Conservation (phyloP, 163 green algal genomes). For the Volvox carteri region DNA sequence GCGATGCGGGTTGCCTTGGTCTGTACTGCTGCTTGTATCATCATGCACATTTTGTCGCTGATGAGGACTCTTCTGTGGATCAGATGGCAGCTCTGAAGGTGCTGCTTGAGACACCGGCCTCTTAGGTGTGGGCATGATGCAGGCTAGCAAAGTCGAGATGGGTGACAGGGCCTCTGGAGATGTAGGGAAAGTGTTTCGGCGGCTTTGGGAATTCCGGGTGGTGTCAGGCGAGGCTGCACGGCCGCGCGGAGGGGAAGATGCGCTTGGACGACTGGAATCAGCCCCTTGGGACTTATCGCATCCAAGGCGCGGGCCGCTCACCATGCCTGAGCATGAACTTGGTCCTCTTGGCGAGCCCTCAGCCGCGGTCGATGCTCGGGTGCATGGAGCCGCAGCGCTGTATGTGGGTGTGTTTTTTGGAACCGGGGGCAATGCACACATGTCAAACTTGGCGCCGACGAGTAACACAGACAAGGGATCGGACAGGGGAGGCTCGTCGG, state of each 20-base stretch:
- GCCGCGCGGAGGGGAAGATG: background rate
- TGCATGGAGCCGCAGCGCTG: too few species aligned
- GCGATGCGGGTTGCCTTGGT: background rate
- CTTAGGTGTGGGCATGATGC: background rate
- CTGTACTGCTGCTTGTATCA: background rate
- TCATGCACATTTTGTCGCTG: background rate
- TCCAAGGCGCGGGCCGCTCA: too few species aligned
- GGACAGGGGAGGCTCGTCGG: too few species aligned
- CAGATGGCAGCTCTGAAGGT: background rate
- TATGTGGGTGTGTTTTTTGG: too few species aligned
- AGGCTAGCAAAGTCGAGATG: slow-evolving; percentile 39
- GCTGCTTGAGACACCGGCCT: background rate
- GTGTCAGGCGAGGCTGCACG: background rate
- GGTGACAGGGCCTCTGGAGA: slow-evolving; percentile 26
- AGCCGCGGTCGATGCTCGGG: too few species aligned
- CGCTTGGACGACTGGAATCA: too few species aligned
- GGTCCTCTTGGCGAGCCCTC: too few species aligned
- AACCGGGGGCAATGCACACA: too few species aligned
- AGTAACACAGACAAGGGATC: too few species aligned
- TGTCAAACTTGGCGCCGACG: too few species aligned
- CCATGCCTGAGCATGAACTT: too few species aligned
- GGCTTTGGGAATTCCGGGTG: background rate
- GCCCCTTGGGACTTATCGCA: too few species aligned
- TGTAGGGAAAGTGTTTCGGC: background rate
- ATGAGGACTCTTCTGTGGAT: background rate